Evolutionary conservation across 164 flowering plant species (phyloP).

Genomic region (Aristolochia fimbriata): DNA sequence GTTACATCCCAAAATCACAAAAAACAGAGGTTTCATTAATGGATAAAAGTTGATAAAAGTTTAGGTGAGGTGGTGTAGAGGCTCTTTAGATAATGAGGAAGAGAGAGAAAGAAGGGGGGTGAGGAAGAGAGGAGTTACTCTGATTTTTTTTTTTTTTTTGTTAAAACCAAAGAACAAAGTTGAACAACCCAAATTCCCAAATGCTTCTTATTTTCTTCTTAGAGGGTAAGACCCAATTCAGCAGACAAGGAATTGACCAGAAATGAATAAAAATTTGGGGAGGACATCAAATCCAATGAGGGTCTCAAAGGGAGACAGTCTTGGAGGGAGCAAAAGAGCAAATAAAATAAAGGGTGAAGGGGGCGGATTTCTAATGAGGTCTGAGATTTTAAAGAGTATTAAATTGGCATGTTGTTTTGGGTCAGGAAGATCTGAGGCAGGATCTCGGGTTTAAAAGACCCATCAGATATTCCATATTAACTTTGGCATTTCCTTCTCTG

Average conservation of each 20-base stretch:
- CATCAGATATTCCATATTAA: conserved; percentile 35
- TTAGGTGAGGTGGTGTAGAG: not conserved
- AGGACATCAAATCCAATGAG: conserved; percentile 1
- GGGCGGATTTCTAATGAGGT: not conserved
- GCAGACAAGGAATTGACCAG: conserved; percentile 3
- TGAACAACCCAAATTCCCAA: conserved; percentile 2
- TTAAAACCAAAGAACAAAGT: not conserved
- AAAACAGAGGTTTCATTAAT: too few relatives aligned
- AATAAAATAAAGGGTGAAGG: not conserved
- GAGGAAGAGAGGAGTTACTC: too few relatives aligned
- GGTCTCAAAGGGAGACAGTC: conserved; percentile 3
- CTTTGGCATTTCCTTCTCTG: conserved; percentile 25
- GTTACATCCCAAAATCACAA: too few relatives aligned
- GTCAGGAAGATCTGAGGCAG: conserved; percentile 61
- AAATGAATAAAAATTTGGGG: not conserved
- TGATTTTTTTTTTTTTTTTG: too few relatives aligned
- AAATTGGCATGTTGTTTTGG: conserved; percentile 18
- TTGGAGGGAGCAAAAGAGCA: conserved; percentile 4
- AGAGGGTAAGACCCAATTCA: conserved; percentile 1
- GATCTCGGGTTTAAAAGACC: conserved; percentile 33
- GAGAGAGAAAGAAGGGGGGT: too few relatives aligned
- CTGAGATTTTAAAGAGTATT: not conserved
- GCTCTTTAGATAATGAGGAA: not conserved
- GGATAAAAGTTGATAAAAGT: too few relatives aligned
- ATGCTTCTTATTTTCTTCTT: conserved; percentile 1